Base-by-base conservation (phyloP, 2,329 filamentous ascomycete genomes). In the Phaeoacremonium minimum region DNA sequence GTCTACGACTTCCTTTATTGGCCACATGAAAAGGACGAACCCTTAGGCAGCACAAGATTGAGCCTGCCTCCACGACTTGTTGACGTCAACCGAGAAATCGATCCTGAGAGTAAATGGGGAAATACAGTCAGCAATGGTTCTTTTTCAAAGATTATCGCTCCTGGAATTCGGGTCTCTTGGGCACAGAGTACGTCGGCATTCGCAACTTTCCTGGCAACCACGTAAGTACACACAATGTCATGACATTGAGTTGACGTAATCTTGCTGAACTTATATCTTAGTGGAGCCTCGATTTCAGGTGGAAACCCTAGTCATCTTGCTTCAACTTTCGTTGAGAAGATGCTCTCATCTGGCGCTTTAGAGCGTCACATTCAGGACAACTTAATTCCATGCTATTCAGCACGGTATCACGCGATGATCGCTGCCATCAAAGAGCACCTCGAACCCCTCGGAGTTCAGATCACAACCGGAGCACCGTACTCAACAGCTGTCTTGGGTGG, bases 1-100 rank as follows among this genome's bases (percentile, higher is more conserved):
- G 82, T 87, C 1, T 87, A 88, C 48, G 83, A 87, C 52, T 74
- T 81, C 44, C 62, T 87, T 8, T 69, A 77, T 48, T 86, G 80
- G 80, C 49, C 51, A 6, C 44, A 44, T 3, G 44, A 43, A 12
- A 20, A 30, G n/a, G 33, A 33, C 16, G 15, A 9, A 26, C 9
- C n/a, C 22, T n/a, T 28, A 4, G 14, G 30, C 6, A 17, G 11
- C 9, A 14, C 15, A 14, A 30, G 36, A 20, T 4, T 22, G 12
- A 4, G 28, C 12, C 17, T 78, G 6, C 77, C 78, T 5, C 53
- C 49, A 7, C 67, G 80, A 1, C 54, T 85, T 6, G 73, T 81
- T 5, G 80, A 85, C 48, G 55, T 85, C 15, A 79, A 85, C 49
- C 60, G 73, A 4, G 66, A 65, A 18, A 55, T 79, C 1, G 71